Conservation (phyloP, 2,329 filamentous ascomycete species). For the Alternaria sp. region DNA sequence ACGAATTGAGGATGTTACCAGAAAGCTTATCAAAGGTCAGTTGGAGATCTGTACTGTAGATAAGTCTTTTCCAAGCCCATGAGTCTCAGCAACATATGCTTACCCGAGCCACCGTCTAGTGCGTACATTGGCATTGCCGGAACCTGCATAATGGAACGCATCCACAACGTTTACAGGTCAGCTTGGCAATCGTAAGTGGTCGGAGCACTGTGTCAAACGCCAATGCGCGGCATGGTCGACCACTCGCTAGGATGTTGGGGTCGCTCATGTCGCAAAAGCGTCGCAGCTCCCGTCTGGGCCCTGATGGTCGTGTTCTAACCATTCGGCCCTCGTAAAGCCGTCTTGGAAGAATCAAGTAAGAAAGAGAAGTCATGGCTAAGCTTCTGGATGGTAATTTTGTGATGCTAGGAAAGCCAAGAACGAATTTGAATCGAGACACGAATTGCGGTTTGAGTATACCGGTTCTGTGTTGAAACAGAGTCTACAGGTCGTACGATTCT, state of each 20-base stretch:
- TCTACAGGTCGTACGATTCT: not conserved
- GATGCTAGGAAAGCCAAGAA: constrained; percentile 4
- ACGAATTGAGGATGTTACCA: not conserved
- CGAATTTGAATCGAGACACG: not conserved
- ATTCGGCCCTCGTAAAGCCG: not conserved
- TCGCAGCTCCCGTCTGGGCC: constrained; percentile 19
- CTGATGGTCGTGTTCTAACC: constrained; percentile 3
- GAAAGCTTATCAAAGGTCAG: not conserved
- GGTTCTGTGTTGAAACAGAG: constrained; percentile 6
- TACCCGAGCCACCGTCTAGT: constrained; percentile 8
- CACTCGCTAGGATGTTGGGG: constrained; percentile 18
- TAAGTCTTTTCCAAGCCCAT: not conserved
- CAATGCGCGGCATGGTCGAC: constrained; percentile 16
- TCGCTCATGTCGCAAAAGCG: constrained; percentile 22
- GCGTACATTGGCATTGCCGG: constrained; percentile 7
- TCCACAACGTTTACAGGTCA: constrained; percentile 19
- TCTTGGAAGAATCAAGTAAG: not conserved
- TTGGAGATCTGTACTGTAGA: not conserved
- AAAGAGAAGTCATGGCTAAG: constrained; percentile 2
- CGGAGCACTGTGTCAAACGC: constrained; percentile 18
- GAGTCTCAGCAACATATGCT: constrained; percentile 16
- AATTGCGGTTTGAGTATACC: not conserved
- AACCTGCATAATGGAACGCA: constrained; percentile 30
- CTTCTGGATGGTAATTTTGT: not conserved
- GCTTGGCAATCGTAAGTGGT: constrained; percentile 6